Percentiles rank a stretch among this genome's conserved stretches.
phyloP scores from a whole-genome alignment of 257 asterid genomes.

The Nicotiana knightiana region DNA sequence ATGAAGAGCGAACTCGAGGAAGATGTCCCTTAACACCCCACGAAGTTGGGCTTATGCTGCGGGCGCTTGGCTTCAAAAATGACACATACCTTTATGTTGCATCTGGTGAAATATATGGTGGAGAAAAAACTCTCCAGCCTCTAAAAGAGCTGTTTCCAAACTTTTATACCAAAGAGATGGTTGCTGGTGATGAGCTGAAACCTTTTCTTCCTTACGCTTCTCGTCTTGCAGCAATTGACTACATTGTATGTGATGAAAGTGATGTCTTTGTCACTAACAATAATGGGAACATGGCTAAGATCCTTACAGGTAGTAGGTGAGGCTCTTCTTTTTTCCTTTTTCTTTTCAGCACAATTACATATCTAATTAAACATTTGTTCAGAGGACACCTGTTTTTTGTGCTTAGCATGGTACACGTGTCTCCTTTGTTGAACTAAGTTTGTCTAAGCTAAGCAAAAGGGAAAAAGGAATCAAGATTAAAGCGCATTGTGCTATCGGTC shows the following conservation, averaged over 20 bases:
- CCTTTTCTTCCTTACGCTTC: conserved; percentile 82
- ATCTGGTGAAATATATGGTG: conserved; percentile 98
- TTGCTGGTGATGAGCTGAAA: conserved; percentile 70
- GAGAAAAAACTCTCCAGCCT: conserved; percentile 92
- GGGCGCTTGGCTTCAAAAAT: conserved; percentile 87
- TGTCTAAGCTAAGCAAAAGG: neutral
- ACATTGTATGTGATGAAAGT: conserved; percentile 89
- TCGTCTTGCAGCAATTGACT: conserved; percentile 95
- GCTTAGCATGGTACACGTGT: neutral
- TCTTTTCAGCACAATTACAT: neutral
- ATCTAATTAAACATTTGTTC: neutral
- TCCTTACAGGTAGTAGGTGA: conserved; percentile 97
- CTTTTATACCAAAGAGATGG: conserved; percentile 87
- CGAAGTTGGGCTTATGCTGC: conserved; percentile 93
- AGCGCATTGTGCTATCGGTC: neutral
- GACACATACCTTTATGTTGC: conserved; percentile 83
- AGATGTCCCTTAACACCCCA: conserved; percentile 96
- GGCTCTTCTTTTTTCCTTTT: neutral
- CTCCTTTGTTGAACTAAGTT: neutral
- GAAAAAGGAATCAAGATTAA: neutral
- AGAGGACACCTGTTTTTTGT: neutral
- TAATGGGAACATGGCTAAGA: conserved; percentile 98
- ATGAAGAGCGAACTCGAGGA: conserved; percentile 92
- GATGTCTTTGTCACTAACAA: conserved; percentile 96
- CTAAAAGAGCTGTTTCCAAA: conserved; percentile 94